These are phyloP conservation scores for Debaryomycetaceae sp. DNA, from an alignment of 1,139 yeast species.

Conservation along the genomic window DNA sequence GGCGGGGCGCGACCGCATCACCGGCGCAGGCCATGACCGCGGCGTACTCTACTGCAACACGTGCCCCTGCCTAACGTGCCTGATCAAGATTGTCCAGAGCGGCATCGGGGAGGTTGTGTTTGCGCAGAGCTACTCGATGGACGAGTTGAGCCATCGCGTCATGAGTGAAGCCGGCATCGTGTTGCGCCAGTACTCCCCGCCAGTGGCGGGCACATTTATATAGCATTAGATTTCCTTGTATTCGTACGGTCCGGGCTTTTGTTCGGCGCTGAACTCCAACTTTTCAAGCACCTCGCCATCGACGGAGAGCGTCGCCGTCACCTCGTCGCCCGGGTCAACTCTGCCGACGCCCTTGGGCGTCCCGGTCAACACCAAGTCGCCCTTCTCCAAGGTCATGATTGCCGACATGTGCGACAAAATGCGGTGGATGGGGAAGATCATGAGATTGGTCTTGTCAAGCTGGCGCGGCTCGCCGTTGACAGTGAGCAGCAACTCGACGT, in stretches of 20 bases:
- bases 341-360: slow-evolving; percentile 98
- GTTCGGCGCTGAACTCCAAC: slow-evolving; percentile 51
- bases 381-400: slow-evolving; percentile 85
- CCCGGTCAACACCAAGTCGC: slow-evolving; percentile 89
- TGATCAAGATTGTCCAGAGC: slow-evolving; percentile 89
- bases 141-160: slow-evolving; percentile 63
- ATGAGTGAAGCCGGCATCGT: slow-evolving; percentile 69
- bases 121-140: slow-evolving; percentile 92
- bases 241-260: slow-evolving; percentile 78
- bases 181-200: slow-evolving; percentile 71
- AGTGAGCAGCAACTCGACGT: slow-evolving; percentile 59
- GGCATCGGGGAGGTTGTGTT: slow-evolving; percentile 93
- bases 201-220: slow-evolving; percentile 43
- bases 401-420: slow-evolving; percentile 78
- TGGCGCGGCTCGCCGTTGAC: slow-evolving; percentile 74
- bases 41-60: slow-evolving; percentile 86
- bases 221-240: slow-evolving; percentile 50
- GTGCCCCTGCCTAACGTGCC: slow-evolving; percentile 94
- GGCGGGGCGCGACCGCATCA: slow-evolving; percentile 83
- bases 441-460: slow-evolving; percentile 72
- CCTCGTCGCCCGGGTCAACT: slow-evolving; percentile 69
- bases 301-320: slow-evolving; percentile 58
- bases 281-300: slow-evolving; percentile 54
- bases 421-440: slow-evolving; percentile 84
- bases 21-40: slow-evolving; percentile 24